phyloP scores from a whole-genome alignment of 2,329 filamentous ascomycete genomes.

The Coleophoma crateriformis region DNA sequence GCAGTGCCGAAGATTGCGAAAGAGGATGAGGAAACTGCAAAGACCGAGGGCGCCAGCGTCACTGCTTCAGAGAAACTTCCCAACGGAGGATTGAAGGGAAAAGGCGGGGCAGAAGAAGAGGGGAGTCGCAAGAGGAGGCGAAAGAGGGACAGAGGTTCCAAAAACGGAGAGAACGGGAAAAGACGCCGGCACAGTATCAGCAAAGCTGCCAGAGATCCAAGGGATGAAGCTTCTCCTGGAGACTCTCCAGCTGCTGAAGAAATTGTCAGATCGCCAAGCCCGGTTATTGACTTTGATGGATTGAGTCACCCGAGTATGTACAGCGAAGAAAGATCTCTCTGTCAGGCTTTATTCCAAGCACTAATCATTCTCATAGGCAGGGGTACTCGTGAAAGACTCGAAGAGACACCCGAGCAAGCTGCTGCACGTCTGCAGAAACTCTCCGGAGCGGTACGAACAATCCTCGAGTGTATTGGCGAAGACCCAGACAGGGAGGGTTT shows the following conservation, averaged over 20 bases:
- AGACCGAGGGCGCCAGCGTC: constrained; percentile 3
- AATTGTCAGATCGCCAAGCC: constrained; percentile 41
- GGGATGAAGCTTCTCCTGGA: constrained; percentile 37
- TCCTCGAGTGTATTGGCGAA: constrained; percentile 65
- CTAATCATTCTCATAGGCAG: constrained; percentile 33
- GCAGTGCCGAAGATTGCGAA: constrained; percentile 5
- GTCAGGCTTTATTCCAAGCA: not conserved
- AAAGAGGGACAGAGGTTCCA: constrained; percentile 20
- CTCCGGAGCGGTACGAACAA: constrained; percentile 56
- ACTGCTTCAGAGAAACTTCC: constrained; percentile 5
- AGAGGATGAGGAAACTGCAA: constrained; percentile 5
- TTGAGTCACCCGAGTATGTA: constrained; percentile 51
- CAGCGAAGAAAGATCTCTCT: too few species aligned
- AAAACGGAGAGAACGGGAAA: constrained; percentile 7
- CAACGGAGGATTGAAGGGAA: constrained; percentile 13
- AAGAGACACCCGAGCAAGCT: constrained; percentile 48
- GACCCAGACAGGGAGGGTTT: constrained; percentile 61
- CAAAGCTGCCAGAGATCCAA: constrained; percentile 56
- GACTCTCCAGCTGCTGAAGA: constrained; percentile 12
- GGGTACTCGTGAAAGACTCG: constrained; percentile 59
- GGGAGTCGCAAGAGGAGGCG: constrained; percentile 7
- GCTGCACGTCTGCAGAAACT: constrained; percentile 50
- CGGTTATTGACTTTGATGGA: constrained; percentile 57
- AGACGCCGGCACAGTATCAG: constrained; percentile 49
- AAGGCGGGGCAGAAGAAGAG: constrained; percentile 8